phyloP scores from a whole-genome alignment of 139 green algal genomes.

The Pseudopediastrum boryanum region DNA sequence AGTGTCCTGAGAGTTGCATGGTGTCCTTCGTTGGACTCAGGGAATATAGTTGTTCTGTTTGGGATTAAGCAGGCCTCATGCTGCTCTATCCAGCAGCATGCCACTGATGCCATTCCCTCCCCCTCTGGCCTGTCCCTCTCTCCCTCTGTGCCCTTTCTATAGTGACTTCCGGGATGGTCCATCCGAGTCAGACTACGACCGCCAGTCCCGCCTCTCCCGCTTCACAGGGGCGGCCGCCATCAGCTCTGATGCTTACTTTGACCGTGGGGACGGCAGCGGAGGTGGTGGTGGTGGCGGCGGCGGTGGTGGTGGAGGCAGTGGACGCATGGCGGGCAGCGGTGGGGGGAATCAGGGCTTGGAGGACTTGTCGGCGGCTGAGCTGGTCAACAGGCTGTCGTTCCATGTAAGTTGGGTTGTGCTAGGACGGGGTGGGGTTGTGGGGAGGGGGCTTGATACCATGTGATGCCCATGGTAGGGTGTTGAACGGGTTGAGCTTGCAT shows the following conservation, averaged over 20 bases:
- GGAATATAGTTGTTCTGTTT: too few relatives aligned
- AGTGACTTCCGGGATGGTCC: constrained; percentile 56
- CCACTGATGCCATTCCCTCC: too few relatives aligned
- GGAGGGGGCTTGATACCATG: too few relatives aligned
- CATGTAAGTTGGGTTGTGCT: constrained; percentile 43
- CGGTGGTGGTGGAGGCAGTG: neutral
- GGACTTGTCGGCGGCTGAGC: constrained; percentile 71
- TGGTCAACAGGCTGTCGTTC: constrained; percentile 79
- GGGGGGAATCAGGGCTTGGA: constrained; percentile 33
- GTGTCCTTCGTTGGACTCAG: too few relatives aligned
- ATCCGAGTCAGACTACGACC: constrained; percentile 29
- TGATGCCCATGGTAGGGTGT: too few relatives aligned
- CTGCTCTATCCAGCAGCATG: too few relatives aligned
- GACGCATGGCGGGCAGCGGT: neutral
- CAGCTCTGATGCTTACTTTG: constrained; percentile 84
- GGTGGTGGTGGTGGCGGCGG: constrained; percentile 16
- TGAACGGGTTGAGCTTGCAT: too few relatives aligned
- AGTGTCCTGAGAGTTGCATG: too few relatives aligned
- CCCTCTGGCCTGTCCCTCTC: neutral
- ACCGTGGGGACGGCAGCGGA: constrained; percentile 12
- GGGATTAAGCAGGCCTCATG: too few relatives aligned
- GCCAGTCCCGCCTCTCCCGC: constrained; percentile 39
- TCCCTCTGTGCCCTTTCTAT: neutral
- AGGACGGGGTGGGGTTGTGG: neutral
- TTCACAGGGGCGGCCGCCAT: constrained; percentile 77